A percentile compares a stretch with the other conserved stretches of the same genome.
These are phyloP conservation scores for Globisporangium solare DNA, from an alignment of 352 stramenopile genomes.

Conservation along the genomic window DNA sequence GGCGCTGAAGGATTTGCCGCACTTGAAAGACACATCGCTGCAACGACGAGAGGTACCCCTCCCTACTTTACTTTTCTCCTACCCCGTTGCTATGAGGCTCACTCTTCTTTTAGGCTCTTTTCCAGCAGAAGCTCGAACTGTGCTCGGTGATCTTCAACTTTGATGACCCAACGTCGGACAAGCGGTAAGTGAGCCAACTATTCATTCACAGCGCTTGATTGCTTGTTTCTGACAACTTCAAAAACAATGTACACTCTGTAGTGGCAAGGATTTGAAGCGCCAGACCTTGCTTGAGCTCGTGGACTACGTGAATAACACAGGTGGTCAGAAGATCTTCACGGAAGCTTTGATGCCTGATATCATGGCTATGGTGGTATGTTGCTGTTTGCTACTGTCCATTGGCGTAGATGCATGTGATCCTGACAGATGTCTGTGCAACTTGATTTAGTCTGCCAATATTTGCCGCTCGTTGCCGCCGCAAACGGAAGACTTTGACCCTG, in stretches of 20 bases:
- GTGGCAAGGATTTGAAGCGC: slow-evolving; percentile 96
- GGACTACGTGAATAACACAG: slow-evolving; percentile 98
- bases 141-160: slow-evolving; percentile 97
- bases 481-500: slow-evolving; percentile 98
- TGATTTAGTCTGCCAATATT: slow-evolving; percentile 86
- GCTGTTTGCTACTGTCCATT: background rate
- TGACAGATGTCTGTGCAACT: background rate
- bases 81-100: background rate
- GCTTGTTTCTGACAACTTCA: background rate
- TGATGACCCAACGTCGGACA: slow-evolving; percentile 93
- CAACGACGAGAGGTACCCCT: slow-evolving; percentile 56
- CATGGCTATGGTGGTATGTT: slow-evolving; percentile 85
- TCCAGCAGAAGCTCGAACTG: slow-evolving; percentile 95
- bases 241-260: slow-evolving; percentile 20
- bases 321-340: slow-evolving; percentile 96
- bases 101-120: slow-evolving; percentile 75
- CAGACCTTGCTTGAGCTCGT: slow-evolving; percentile 99
- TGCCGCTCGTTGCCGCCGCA: slow-evolving; percentile 91
- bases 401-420: background rate
- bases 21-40: slow-evolving; percentile 82
- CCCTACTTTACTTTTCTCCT: background rate
- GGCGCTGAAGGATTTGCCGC: slow-evolving; percentile 77
- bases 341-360: slow-evolving; percentile 96
- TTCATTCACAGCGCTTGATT: background rate
- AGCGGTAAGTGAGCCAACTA: slow-evolving; percentile 44